Conservation (phyloP, 768 basidiomycete genomes). For the Tricholoma terreum region DNA sequence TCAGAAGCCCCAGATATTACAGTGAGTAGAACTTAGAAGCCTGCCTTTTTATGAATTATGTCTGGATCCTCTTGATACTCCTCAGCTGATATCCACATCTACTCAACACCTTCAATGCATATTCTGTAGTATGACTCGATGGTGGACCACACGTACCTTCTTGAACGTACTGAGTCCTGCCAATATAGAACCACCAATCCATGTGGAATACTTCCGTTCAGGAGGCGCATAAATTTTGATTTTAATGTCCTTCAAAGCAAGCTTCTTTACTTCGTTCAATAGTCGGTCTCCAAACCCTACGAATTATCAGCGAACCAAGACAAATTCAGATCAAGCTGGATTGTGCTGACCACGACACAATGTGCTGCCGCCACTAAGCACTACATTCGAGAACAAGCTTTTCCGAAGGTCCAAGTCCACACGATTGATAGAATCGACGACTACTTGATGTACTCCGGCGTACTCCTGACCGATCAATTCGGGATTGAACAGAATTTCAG, state of each 20-base stretch:
- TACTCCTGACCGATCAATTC: slow-evolving; percentile 96
- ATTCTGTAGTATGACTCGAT: background rate
- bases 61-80: slow-evolving; percentile 99
- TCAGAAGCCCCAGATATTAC: slow-evolving; percentile 15
- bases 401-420: slow-evolving; percentile 96
- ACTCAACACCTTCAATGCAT: background rate
- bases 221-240: slow-evolving; percentile 99
- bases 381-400: slow-evolving; percentile 93
- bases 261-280: slow-evolving; percentile 93
- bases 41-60: slow-evolving; percentile 94
- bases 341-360: slow-evolving; percentile 75
- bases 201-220: slow-evolving; percentile 97
- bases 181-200: slow-evolving; percentile 96
- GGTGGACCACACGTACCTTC: slow-evolving; percentile 53
- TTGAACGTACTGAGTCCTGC: slow-evolving; percentile 97
- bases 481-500: slow-evolving; percentile 97
- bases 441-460: slow-evolving; percentile 95
- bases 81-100: slow-evolving; percentile 99
- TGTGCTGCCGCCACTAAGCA: slow-evolving; percentile 94
- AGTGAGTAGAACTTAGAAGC: slow-evolving; percentile 50
- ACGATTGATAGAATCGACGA: slow-evolving; percentile 96
- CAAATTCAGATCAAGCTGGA: background rate
- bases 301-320: slow-evolving; percentile 4
- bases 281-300: slow-evolving; percentile 93
- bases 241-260: slow-evolving; percentile 94